Conservation (phyloP, 495 filamentous ascomycete species). For the Penicillium bovifimosum region DNA sequence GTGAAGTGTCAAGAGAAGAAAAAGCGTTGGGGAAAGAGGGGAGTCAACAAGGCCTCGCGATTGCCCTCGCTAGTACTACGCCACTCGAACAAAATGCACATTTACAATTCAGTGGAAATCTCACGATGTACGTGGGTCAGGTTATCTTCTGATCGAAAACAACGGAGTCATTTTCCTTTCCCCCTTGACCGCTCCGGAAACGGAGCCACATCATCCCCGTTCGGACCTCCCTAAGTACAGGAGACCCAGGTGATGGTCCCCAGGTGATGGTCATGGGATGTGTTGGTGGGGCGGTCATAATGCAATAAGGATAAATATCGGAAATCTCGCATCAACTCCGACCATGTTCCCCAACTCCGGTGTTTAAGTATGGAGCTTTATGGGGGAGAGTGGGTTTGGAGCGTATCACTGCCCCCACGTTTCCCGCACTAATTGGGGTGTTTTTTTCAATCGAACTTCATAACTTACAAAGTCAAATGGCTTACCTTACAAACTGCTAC, state of each 20-base stretch:
- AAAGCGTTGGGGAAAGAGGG: conserved; percentile 2
- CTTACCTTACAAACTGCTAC: too few species aligned
- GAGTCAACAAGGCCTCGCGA: not conserved
- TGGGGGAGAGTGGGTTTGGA: conserved; percentile 1
- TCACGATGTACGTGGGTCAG: conserved; percentile 5
- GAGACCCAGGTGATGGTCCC: too few species aligned
- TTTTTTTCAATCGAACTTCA: not conserved
- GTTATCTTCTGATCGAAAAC: not conserved
- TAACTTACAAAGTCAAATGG: too few species aligned
- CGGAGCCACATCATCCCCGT: not conserved
- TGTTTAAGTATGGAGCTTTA: not conserved
- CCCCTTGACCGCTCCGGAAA: conserved; percentile 4
- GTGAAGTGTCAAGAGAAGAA: conserved; percentile 5
- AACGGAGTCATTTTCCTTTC: not conserved
- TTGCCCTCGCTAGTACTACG: conserved; percentile 2
- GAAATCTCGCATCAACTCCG: conserved; percentile 3
- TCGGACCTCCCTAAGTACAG: not conserved
- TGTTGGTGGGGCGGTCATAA: conserved; percentile 3
- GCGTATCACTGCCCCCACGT: conserved; percentile 1
- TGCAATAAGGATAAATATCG: not conserved
- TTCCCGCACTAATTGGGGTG: not conserved
- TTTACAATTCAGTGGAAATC: not conserved
- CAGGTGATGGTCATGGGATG: conserved; percentile 26
- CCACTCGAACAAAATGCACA: not conserved
- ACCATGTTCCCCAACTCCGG: not conserved